These are phyloP conservation scores for Auricularia sp. DNA, from an alignment of 768 basidiomycete genomes.

Conservation along the genomic window DNA sequence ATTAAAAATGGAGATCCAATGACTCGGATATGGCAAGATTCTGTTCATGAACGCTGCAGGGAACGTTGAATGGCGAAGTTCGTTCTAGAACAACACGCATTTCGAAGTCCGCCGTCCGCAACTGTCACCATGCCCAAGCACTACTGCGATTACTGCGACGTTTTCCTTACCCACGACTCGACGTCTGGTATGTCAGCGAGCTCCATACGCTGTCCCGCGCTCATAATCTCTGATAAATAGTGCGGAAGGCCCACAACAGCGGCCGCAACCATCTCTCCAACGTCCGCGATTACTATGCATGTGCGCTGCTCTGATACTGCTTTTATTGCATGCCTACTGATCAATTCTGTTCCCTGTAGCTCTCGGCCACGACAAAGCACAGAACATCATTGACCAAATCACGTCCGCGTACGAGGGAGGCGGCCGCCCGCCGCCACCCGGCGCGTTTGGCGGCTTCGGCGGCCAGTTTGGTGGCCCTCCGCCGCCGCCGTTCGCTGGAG, in stretches of 20 bases:
- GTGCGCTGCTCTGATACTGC: slow-evolving; percentile 34
- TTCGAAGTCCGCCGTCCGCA: neutral
- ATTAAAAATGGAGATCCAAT: no score
- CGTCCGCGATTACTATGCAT: slow-evolving; percentile 94
- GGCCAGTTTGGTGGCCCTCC: slow-evolving; percentile 53
- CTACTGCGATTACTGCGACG: slow-evolving; percentile 90
- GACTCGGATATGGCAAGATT: neutral
- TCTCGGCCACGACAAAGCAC: slow-evolving; percentile 83
- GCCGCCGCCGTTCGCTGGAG: slow-evolving; percentile 22
- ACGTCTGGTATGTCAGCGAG: slow-evolving; percentile 56
- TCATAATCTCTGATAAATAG: slow-evolving; percentile 30
- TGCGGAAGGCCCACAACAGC: slow-evolving; percentile 96
- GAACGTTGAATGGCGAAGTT: no score
- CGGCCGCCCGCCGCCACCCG: slow-evolving; percentile 62
- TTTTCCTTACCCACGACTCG: slow-evolving; percentile 89
- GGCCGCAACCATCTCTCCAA: slow-evolving; percentile 95
- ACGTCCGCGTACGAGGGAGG: slow-evolving; percentile 85
- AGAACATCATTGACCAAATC: slow-evolving; percentile 97
- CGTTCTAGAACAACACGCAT: no score
- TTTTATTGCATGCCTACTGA: neutral
- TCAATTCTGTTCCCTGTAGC: slow-evolving; percentile 16
- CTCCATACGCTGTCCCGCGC: slow-evolving; percentile 1
- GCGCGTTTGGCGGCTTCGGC: slow-evolving; percentile 56
- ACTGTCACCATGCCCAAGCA: slow-evolving; percentile 53
- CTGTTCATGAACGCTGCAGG: no score